Base-by-base conservation (phyloP, 2,329 filamentous ascomycete species). In the Penicillium sp. region DNA sequence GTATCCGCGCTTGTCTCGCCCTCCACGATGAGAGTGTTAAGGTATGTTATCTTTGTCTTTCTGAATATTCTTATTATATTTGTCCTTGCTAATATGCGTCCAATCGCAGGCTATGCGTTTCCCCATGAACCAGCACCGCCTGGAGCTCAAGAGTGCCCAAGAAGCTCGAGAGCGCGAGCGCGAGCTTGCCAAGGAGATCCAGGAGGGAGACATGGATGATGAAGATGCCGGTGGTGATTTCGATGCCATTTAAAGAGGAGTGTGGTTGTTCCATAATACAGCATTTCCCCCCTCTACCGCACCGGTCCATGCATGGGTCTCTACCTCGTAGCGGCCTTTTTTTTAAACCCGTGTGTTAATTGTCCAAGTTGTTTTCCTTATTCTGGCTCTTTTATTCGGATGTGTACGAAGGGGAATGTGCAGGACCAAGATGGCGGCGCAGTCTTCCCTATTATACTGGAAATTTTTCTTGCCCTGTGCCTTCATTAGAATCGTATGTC, bases 21-120 rank as follows among this genome's bases (percentile, higher is more conserved):
- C 84, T 99, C 61, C 92, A 97, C 70, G 94, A 99, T 68, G 94
- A 99, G 80, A 97, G 93, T 71, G 92, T 99, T 69, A 97, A 96
- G 89, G 90, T 92, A 82, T 70, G 79, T 70, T n/a, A 11, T 45
- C 31, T 31, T 33, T 9, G 33, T 9, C 36, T 22, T 5, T 8
- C 14, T 33, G 19, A 33, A 45, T 8, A 2, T 31, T 31, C 1
- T 22, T n/a, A 3, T 26, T n/a, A n/a, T n/a, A n/a, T 35, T 45
- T 12, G 51, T 19, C n/a, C 26, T 53, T 57, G 51, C 67, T 77
- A 69, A 76, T 45, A 58, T 47, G 50, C 45, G 4, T 58, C 7
- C 11, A 43, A 42, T 54, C 37, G 12, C 57, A 93, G 90, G 93
- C 94, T 26, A 99, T 99, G 94, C 87, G 94, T 53, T 99, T 97